Base-by-base conservation (phyloP, 768 basidiomycete species). In the Stropharia rugosoannulata region DNA sequence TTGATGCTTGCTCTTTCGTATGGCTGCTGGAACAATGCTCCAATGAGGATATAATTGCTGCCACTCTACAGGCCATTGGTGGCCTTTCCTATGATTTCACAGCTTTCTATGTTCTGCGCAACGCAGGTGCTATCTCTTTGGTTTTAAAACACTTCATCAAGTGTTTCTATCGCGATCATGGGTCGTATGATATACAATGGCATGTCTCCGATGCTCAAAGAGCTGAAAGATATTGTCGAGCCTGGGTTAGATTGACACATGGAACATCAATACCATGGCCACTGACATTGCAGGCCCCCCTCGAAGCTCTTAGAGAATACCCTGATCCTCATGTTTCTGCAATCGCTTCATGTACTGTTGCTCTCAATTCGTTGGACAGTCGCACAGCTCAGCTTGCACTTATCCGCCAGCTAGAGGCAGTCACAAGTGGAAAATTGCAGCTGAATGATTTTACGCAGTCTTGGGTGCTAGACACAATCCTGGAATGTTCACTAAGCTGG, bases 221-320 rank as follows among this genome's bases (percentile, higher is more conserved):
- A 4, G 75, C 75, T 15, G 70, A 66, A 58, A 62, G 69, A 41
- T 76, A 74, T 51, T 76, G 75, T 56, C 70, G 71, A 16, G 71
- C 73, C 15, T 78, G 76, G 76, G 68, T 78, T 57, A 66, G 67
- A 25, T 60, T 75, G 56, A 75, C 73, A 1, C 70, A 73, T 35
- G 71, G 71, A 16, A 72, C 70, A 3, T 58, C 58, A 1, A 64
- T 68, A 43, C 66, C 67, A 35, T 76, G 75, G 73, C 75, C 76
- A 0, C 56, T 65, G 8, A 65, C 69, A 25, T 67, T 75, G 35
- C 59, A 71, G 29, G 67, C 67, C 15, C 75, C 72, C 10, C 66
- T 76, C 22, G 65, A 66, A 58, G 66, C 67, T 42, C 64, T 76
- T 7, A 68, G 69, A 48, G 68, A 72, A 36, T 40, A 60, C 10